Evolutionary conservation across 768 basidiomycete species (phyloP).

Genomic region (Auriculariales sp.): DNA sequence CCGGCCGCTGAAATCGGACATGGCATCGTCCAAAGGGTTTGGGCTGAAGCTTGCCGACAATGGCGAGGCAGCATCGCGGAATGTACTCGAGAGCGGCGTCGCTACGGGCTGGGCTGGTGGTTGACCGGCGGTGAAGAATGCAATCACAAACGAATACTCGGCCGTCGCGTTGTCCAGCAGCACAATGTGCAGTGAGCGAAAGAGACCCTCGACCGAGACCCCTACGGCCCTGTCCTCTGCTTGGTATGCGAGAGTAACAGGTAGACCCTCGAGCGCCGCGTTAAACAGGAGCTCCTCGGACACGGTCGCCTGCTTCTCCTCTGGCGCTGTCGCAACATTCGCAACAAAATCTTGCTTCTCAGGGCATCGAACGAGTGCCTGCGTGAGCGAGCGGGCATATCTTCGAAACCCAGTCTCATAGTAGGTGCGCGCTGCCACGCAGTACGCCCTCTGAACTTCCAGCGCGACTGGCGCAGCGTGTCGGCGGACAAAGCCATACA

Average conservation of each 20-base stretch:
- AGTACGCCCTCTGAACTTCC: slow-evolving; percentile 80
- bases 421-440: slow-evolving; percentile 70
- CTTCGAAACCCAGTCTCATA: slow-evolving; percentile 92
- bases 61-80: neutral
- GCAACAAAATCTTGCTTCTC: slow-evolving; percentile 63
- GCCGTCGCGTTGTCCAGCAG: slow-evolving; percentile 90
- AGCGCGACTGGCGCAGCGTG: slow-evolving; percentile 69
- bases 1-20: slow-evolving; percentile 35
- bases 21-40: neutral
- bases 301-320: slow-evolving; percentile 20
- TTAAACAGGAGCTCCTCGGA: slow-evolving; percentile 46
- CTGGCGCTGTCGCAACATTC: slow-evolving; percentile 16
- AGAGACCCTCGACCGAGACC: slow-evolving; percentile 60
- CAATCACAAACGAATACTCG: slow-evolving; percentile 76
- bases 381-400: slow-evolving; percentile 69
- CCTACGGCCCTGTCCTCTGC: slow-evolving; percentile 77
- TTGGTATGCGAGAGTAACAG: slow-evolving; percentile 72
- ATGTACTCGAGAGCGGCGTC: slow-evolving; percentile 17
- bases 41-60: neutral
- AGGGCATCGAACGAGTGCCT: slow-evolving; percentile 46
- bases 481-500: slow-evolving; percentile 76
- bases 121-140: slow-evolving; percentile 51
- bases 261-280: slow-evolving; percentile 66
- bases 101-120: slow-evolving; percentile 19
- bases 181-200: slow-evolving; percentile 76